These are phyloP conservation scores for Candida gigantensis DNA, from an alignment of 1,139 yeast genomes.

Conservation along the genomic window DNA sequence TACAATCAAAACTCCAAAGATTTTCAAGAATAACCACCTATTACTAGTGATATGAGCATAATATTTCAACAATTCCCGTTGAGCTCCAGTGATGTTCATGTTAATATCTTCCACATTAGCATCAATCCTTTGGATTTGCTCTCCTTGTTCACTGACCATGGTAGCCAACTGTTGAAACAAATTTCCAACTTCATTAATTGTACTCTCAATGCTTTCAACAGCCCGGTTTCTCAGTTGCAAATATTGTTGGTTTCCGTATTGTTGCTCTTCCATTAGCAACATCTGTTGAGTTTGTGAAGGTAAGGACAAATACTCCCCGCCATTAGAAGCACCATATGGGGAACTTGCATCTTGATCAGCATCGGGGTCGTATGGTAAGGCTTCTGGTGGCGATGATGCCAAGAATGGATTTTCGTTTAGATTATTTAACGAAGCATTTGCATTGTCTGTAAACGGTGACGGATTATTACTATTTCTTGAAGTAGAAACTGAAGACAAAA, in stretches of 20 bases:
- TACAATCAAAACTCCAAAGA: conserved; percentile 81
- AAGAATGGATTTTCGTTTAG: conserved; percentile 49
- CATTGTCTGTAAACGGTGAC: conserved; percentile 23
- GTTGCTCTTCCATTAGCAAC: conserved; percentile 73
- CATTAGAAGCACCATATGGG: conserved; percentile 23
- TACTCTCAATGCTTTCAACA: conserved; percentile 92
- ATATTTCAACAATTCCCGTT: conserved; percentile 86
- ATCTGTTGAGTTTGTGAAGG: conserved; percentile 84
- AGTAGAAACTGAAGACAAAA: conserved; percentile 55
- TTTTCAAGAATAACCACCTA: conserved; percentile 87
- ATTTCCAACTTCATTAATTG: conserved; percentile 95
- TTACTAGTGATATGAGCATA: conserved; percentile 86
- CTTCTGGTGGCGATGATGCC: conserved; percentile 15
- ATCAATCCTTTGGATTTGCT: conserved; percentile 91
- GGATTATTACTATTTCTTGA: conserved; percentile 25
- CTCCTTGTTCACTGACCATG: conserved; percentile 98
- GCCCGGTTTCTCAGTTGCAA: conserved; percentile 85
- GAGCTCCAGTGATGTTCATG: conserved; percentile 89
- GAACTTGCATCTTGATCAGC: conserved; percentile 35
- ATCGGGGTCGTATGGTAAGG: conserved; percentile 14
- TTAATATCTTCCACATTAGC: conserved; percentile 93
- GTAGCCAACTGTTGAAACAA: conserved; percentile 93
- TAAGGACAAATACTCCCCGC: conserved; percentile 51
- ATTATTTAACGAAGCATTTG: conserved; percentile 12
- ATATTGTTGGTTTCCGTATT: conserved; percentile 63